Evolutionary conservation across 345 rosid species (phyloP).

Genomic region (Corymbia maculata): DNA sequence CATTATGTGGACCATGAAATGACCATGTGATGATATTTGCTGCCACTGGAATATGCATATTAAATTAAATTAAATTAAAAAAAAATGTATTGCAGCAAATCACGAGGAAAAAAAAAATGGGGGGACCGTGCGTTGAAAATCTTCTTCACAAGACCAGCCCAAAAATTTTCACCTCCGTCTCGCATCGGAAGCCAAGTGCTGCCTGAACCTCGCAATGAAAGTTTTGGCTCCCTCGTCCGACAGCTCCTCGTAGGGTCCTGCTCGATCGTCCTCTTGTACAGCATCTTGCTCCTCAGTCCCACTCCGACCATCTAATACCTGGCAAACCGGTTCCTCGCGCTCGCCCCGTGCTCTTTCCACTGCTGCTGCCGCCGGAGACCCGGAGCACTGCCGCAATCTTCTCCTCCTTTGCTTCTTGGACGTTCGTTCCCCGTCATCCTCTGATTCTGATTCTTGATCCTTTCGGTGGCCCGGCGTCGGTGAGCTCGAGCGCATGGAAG

Average conservation of each 20-base stretch:
- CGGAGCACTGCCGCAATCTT: not conserved
- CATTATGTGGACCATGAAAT: not conserved
- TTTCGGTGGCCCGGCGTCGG: not conserved
- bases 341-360: not conserved
- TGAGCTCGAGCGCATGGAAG: conserved; percentile 33
- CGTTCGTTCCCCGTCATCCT: conserved; percentile 6
- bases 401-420: not conserved
- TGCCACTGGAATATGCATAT: not conserved
- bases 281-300: not conserved
- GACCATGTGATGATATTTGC: not conserved
- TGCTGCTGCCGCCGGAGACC: not conserved
- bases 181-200: conserved; percentile 67
- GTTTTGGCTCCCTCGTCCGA: conserved; percentile 81
- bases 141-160: not conserved
- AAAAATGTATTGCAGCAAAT: not conserved
- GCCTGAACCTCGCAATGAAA: conserved; percentile 70
- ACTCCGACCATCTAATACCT: not conserved
- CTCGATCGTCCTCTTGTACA: not conserved
- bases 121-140: not conserved
- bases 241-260: conserved; percentile 15
- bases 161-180: conserved; percentile 5
- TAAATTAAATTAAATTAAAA: too few relatives aligned
- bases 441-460: not conserved
- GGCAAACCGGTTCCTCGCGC: not conserved
- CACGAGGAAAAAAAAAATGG: not conserved